Conservation (phyloP, 257 asterid species). For the Solanum ahanhuiri region DNA sequence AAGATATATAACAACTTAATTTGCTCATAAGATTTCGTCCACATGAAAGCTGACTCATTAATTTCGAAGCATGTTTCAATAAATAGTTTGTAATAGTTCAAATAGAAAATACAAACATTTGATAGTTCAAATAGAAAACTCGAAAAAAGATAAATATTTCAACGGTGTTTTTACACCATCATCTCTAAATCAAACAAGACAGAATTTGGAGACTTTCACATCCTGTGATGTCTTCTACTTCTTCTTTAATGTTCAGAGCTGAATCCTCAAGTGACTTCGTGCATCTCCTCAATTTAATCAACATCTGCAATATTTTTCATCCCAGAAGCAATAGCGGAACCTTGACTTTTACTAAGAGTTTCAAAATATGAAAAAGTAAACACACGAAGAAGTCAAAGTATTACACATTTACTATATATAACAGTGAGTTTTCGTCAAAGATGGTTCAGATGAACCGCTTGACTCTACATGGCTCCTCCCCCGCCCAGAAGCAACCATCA, state of each 20-base stretch:
- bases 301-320: neutral
- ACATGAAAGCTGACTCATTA: neutral
- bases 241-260: neutral
- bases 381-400: neutral
- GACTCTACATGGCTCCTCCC: neutral
- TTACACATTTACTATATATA: neutral
- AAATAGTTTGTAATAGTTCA: neutral
- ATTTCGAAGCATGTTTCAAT: too few species aligned
- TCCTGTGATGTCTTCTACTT: neutral
- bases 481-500: neutral
- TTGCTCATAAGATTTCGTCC: neutral
- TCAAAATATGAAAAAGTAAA: too few species aligned
- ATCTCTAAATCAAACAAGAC: too few species aligned
- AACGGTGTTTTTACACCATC: too few species aligned
- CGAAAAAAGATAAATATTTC: too few species aligned
- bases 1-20: too few species aligned
- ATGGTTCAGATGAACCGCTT: neutral
- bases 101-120: too few species aligned
- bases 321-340: neutral
- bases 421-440: neutral
- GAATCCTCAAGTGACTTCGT: neutral
- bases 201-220: too few species aligned
- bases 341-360: fast-evolving
- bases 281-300: neutral
- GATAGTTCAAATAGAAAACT: too few species aligned